Evolutionary conservation across 2,329 filamentous ascomycete genomes (phyloP).

Genomic region (Aspergillus japonicus): DNA sequence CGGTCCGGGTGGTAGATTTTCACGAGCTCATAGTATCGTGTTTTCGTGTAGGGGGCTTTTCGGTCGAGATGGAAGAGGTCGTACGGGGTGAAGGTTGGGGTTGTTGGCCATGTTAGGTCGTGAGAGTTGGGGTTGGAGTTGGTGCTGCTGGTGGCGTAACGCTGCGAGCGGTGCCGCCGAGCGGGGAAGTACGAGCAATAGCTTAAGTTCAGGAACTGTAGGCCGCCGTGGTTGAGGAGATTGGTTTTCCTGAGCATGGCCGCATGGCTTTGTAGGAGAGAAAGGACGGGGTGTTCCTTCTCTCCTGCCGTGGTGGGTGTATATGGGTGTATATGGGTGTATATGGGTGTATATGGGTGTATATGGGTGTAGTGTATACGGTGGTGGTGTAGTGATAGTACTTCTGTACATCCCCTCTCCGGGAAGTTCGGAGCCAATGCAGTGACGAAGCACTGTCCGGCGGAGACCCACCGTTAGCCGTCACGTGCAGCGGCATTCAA

Average conservation of each 20-base stretch:
- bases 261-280: conserved; percentile 33
- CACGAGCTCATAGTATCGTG: conserved; percentile 82
- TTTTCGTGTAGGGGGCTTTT: conserved; percentile 73
- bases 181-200: conserved; percentile 9
- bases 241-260: conserved; percentile 50
- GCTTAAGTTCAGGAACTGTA: conserved; percentile 35
- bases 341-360: neutral
- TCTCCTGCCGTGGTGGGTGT: neutral
- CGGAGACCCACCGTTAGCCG: neutral
- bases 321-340: neutral
- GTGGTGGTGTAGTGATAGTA: neutral
- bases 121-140: conserved; percentile 32
- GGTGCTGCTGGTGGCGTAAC: conserved; percentile 30
- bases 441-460: too few relatives aligned
- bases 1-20: conserved; percentile 95
- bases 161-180: conserved; percentile 3
- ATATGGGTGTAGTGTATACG: neutral
- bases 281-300: conserved; percentile 15
- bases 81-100: conserved; percentile 68
- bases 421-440: neutral
- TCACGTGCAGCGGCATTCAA: neutral
- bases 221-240: conserved; percentile 30
- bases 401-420: too few relatives aligned
- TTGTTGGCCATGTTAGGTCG: conserved; percentile 45
- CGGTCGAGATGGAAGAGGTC: conserved; percentile 71